Conservation (phyloP, 1,284 basidiomycete genomes). For the Thecaphora frezii region DNA sequence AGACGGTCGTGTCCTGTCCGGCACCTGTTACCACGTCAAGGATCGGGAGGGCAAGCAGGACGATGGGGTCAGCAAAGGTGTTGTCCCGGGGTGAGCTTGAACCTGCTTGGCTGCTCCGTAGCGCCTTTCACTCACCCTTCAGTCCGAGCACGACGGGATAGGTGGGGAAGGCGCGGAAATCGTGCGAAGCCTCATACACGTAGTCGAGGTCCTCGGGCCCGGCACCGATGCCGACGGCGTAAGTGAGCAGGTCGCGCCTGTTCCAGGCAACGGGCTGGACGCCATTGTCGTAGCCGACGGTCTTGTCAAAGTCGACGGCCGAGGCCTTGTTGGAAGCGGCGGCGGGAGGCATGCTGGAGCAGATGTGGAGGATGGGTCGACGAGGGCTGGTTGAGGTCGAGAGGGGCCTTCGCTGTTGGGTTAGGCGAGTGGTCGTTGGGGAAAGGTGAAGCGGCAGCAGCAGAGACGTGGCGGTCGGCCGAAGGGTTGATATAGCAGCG, state of each 20-base stretch:
- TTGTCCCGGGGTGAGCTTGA: too few species aligned
- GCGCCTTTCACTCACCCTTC: constrained; percentile 18
- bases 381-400: neutral
- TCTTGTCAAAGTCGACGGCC: constrained; percentile 44
- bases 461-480: too few species aligned
- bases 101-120: neutral
- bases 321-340: constrained; percentile 4
- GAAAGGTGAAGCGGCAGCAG: neutral
- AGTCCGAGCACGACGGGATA: constrained; percentile 59
- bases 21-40: constrained; percentile 25
- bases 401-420: neutral
- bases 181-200: constrained; percentile 53
- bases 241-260: constrained; percentile 57
- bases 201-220: constrained; percentile 55
- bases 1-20: constrained; percentile 51
- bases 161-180: constrained; percentile 58
- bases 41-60: neutral
- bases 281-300: constrained; percentile 51
- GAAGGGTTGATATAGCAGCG: too few species aligned
- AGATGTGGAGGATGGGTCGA: constrained; percentile 26
- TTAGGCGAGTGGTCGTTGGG: too few species aligned
- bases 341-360: constrained; percentile 10
- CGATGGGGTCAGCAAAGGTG: neutral
- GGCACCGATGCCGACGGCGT: constrained; percentile 53
- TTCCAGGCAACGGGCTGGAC: constrained; percentile 58